Evolutionary conservation across 2,329 filamentous ascomycete genomes (phyloP).

Genomic region (Phialophora expanda): DNA sequence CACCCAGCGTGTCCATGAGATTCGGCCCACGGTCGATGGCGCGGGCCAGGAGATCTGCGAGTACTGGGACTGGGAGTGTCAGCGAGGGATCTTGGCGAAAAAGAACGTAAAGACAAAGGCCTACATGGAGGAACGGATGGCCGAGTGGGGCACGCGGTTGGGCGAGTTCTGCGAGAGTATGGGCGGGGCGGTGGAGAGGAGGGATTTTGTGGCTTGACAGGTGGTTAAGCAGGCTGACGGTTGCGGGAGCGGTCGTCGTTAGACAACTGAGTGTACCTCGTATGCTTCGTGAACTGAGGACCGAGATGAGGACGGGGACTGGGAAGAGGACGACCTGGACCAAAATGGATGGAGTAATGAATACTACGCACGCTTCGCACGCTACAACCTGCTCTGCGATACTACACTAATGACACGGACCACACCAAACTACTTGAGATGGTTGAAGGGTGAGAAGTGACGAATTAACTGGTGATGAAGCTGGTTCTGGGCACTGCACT

Average conservation of each 20-base stretch:
- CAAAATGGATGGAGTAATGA: background rate
- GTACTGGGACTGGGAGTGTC: constrained; percentile 50
- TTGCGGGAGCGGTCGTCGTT: background rate
- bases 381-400: background rate
- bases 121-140: constrained; percentile 47
- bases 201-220: constrained; percentile 33
- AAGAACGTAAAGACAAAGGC: constrained; percentile 52
- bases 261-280: background rate
- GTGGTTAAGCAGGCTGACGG: background rate
- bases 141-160: constrained; percentile 50
- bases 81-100: constrained; percentile 51
- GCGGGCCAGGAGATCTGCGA: constrained; percentile 46
- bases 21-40: constrained; percentile 47
- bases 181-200: constrained; percentile 44
- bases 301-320: background rate
- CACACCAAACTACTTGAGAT: no score
- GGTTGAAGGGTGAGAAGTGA: no score
- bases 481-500: no score
- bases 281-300: background rate
- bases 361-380: background rate
- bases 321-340: background rate
- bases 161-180: constrained; percentile 45
- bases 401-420: background rate
- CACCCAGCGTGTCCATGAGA: constrained; percentile 56
- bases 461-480: no score